Conservation (phyloP, 305 asterid species). For the Fraxinus latifolia region DNA sequence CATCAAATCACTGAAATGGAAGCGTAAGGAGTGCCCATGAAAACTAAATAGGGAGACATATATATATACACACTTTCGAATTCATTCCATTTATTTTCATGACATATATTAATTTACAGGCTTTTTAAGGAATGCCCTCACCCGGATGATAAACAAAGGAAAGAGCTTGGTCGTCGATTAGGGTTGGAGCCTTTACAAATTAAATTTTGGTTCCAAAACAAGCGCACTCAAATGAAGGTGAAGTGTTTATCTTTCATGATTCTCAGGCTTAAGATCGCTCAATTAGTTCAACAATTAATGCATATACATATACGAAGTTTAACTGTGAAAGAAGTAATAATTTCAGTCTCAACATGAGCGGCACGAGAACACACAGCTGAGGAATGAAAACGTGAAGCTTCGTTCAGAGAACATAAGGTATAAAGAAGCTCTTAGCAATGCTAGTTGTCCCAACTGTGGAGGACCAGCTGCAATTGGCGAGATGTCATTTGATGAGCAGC, state of each 20-base stretch:
- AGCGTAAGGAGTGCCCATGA: slow-evolving; percentile 44
- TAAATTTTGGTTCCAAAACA: slow-evolving; percentile 94
- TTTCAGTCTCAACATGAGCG: slow-evolving; percentile 89
- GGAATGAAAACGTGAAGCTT: slow-evolving; percentile 82
- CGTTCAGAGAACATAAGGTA: slow-evolving; percentile 79
- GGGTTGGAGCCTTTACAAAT: slow-evolving; percentile 76
- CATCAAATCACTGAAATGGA: slow-evolving; percentile 92
- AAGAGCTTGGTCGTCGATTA: slow-evolving; percentile 74
- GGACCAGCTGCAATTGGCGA: slow-evolving; percentile 94
- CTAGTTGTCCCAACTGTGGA: slow-evolving; percentile 88
- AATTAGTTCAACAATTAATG: neutral
- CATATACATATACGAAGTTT: neutral
- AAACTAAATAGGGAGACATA: neutral
- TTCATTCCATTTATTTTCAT: neutral
- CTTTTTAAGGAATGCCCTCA: slow-evolving; percentile 87
- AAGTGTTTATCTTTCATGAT: neutral
- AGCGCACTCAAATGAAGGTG: slow-evolving; percentile 95
- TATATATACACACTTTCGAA: neutral
- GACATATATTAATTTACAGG: slow-evolving; percentile 27
- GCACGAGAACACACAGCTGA: slow-evolving; percentile 67
- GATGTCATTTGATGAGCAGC: slow-evolving; percentile 95
- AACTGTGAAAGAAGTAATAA: neutral
- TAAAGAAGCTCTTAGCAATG: slow-evolving; percentile 75
- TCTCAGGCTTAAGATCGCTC: neutral
- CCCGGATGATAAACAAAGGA: slow-evolving; percentile 95